Conservation (phyloP, 192 early-diverging fungal genomes). For the Coemansia sp. region DNA sequence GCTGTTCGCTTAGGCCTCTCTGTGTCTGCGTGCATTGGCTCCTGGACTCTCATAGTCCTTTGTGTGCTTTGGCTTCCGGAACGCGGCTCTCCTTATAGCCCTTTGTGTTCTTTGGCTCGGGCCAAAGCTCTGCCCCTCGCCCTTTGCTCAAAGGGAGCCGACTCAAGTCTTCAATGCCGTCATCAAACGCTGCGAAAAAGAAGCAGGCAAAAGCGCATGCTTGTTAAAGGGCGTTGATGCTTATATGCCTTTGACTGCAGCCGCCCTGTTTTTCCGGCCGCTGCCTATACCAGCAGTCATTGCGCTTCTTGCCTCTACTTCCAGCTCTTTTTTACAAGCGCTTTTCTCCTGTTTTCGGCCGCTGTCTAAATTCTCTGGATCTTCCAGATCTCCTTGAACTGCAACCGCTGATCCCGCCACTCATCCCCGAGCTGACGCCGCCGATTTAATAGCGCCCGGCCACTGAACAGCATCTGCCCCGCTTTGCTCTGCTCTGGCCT, state of each 20-base stretch:
- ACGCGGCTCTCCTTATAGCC: too few relatives aligned
- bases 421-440: not conserved
- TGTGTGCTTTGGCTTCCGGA: too few relatives aligned
- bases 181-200: not conserved
- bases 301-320: conserved; percentile 8
- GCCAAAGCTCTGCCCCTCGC: too few relatives aligned
- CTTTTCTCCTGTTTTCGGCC: not conserved
- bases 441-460: not conserved
- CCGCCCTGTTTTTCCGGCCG: not conserved
- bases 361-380: not conserved
- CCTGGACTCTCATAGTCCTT: too few relatives aligned
- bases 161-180: not conserved
- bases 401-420: conserved; percentile 2
- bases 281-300: not conserved
- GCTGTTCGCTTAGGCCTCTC: not conserved
- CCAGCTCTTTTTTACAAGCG: not conserved
- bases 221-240: conserved; percentile 1
- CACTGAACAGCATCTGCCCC: not conserved
- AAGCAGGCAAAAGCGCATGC: not conserved
- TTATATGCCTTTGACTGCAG: not conserved
- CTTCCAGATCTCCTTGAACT: not conserved
- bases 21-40: too few relatives aligned
- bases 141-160: not conserved
- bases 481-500: not conserved
- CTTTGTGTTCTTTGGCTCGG: too few relatives aligned